Evolutionary conservation across 2,329 filamentous ascomycete species (phyloP), one percentile per base, ranked within the genome.

Genomic region (Phaeosphaeria sp.): DNA sequence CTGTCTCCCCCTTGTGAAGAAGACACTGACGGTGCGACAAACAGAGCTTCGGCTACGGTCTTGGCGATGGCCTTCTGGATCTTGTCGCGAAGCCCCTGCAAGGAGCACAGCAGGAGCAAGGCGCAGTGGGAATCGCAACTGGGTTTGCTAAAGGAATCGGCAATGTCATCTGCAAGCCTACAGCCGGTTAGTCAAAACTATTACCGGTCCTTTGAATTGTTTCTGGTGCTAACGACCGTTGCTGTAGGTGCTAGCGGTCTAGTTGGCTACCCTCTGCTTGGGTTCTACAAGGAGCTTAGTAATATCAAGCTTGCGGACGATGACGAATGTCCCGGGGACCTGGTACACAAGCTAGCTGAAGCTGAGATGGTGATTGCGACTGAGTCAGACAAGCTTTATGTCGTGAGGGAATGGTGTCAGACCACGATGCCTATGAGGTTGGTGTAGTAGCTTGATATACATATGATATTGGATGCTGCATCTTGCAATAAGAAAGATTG

Each of bases 51-150:
- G 88, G 87, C 0, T 84, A 89, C 54, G 91, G 92, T 0, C 79
- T 96, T 27, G 93, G 86, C 69, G 91, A 95, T 69, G 92, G 91
- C 1, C 84, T 94, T 21, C 87, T 89, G 1, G 92, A 92, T 0
- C 79, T 96, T 3, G 83, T 93, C n/a, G 92, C 86, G 0, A 91
- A 95, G 65, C 92, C 92, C 0, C 72, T 89, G 0, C 82, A 84
- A 56, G 92, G 88, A 15, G 86, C 85, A 9, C 83, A 84, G 68
- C 85, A 89, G 59, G 84, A 87, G 55, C 87, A 11, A 15, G 13
- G 87, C 1, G 69, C 79, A 2, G 79, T 79, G 3, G 93, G 93
- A 0, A 80, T 93, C 6, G 72, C 91, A 9, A 93, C 93, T 73
- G 91, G 91, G 0, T 81, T 96, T 42, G 91, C 88, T 1, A 95